Conservation (phyloP, 2,329 filamentous ascomycete genomes). For the Dothideomycetidae sp. region DNA sequence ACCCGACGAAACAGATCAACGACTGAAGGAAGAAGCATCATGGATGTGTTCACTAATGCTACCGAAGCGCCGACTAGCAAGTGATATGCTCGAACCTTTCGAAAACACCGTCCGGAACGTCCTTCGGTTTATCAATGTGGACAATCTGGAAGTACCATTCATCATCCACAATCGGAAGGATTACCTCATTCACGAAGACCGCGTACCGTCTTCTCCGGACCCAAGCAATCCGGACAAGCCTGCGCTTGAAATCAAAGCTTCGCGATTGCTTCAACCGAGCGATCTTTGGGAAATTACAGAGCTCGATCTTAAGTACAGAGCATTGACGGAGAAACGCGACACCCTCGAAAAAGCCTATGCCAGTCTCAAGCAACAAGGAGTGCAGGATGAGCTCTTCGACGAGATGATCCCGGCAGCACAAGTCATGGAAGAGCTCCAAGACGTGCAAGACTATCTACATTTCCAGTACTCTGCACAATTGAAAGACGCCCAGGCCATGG, state of each 20-base stretch:
- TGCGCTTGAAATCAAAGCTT: conserved; percentile 59
- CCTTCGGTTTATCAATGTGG: conserved; percentile 84
- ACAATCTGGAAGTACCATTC: conserved; percentile 91
- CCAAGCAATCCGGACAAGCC: conserved; percentile 55
- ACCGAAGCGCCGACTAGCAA: conserved; percentile 54
- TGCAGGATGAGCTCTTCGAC: conserved; percentile 57
- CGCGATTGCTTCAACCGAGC: conserved; percentile 81
- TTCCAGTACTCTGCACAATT: conserved; percentile 81
- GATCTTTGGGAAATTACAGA: conserved; percentile 94
- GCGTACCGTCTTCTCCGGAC: conserved; percentile 46
- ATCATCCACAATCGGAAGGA: conserved; percentile 98
- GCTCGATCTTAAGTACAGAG: conserved; percentile 86
- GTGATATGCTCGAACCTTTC: conserved; percentile 67
- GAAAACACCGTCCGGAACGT: conserved; percentile 81
- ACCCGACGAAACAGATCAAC: conserved; percentile 51
- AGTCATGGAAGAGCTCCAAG: conserved; percentile 90
- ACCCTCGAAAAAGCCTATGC: conserved; percentile 67
- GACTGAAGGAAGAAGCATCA: conserved; percentile 65
- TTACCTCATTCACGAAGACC: conserved; percentile 82
- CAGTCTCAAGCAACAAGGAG: conserved; percentile 41
- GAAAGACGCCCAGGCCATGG: conserved; percentile 58
- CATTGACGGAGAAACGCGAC: conserved; percentile 81
- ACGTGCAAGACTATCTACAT: conserved; percentile 90
- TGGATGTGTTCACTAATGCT: conserved; percentile 90
- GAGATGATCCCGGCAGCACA: conserved; percentile 67